Conservation (phyloP, 371 early-diverging fungal genomes). For the Rhizomucor pusillus region DNA sequence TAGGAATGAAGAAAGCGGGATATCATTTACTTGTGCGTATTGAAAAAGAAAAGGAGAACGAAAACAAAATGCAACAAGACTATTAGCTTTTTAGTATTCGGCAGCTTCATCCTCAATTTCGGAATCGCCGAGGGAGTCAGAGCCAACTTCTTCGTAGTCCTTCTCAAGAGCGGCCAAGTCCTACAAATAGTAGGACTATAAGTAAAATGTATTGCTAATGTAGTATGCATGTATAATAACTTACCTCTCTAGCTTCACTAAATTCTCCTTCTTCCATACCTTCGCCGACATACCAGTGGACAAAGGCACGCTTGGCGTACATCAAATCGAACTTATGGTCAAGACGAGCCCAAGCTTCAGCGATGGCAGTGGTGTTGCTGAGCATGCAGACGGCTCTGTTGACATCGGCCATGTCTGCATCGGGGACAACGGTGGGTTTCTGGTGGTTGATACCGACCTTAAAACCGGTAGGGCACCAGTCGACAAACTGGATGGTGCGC, state of each 20-base stretch:
- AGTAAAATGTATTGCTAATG: too few relatives aligned
- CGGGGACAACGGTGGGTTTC: slow-evolving; percentile 83
- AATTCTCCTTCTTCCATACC: slow-evolving; percentile 92
- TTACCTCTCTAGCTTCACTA: slow-evolving; percentile 62
- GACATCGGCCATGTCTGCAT: slow-evolving; percentile 84
- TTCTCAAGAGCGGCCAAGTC: slow-evolving; percentile 98
- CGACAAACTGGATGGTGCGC: slow-evolving; percentile 90
- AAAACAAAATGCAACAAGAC: too few relatives aligned
- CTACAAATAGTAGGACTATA: slow-evolving; percentile 47
- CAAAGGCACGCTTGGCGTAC: slow-evolving; percentile 96
- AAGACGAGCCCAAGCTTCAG: slow-evolving; percentile 91
- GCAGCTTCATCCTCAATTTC: slow-evolving; percentile 45
- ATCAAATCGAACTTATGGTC: slow-evolving; percentile 93
- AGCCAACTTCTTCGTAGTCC: slow-evolving; percentile 97
- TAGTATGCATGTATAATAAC: too few relatives aligned
- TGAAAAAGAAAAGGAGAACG: too few relatives aligned
- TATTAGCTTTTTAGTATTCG: slow-evolving; percentile 17
- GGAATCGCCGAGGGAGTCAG: slow-evolving; percentile 76
- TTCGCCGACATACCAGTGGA: slow-evolving; percentile 98
- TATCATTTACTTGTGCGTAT: too few relatives aligned
- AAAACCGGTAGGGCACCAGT: slow-evolving; percentile 97
- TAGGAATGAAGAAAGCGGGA: too few relatives aligned
- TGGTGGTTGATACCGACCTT: slow-evolving; percentile 94
- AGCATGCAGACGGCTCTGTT: slow-evolving; percentile 91
- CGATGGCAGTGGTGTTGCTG: slow-evolving; percentile 94